Percentiles rank a stretch among this genome's conserved stretches.
Evolutionary conservation across 495 filamentous ascomycete species (phyloP).

Genomic region (Glonium stellatum): DNA sequence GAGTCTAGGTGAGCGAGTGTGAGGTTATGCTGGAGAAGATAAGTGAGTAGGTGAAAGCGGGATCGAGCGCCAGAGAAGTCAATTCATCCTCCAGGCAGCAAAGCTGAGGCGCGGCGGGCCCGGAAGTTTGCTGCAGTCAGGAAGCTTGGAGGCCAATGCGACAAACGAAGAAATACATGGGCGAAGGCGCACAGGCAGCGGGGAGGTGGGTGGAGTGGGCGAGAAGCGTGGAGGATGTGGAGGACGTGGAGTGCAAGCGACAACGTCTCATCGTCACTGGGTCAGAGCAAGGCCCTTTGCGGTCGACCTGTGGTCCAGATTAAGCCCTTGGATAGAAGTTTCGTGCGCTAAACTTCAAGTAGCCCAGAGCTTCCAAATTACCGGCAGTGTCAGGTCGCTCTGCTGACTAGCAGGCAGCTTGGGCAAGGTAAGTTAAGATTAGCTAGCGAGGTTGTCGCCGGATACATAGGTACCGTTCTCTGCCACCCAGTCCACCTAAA

Average conservation of each 20-base stretch:
- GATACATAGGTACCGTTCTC: no score
- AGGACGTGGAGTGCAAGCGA: background rate
- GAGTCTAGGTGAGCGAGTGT: background rate
- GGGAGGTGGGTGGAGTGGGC: no score
- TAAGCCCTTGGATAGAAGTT: background rate
- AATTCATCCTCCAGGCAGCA: constrained; percentile 1
- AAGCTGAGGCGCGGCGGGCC: background rate
- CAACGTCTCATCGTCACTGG: background rate
- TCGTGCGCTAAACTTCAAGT: background rate
- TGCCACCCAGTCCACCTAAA: no score
- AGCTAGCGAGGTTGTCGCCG: no score
- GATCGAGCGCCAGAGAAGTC: background rate
- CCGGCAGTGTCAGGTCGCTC: no score
- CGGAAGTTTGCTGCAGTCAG: background rate
- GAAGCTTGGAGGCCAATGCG: no score
- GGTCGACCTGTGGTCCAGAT: background rate
- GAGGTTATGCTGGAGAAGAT: background rate
- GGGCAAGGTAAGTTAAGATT: no score
- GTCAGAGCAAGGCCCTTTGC: background rate
- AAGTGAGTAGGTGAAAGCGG: background rate
- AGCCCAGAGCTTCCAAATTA: no score
- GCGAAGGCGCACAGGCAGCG: no score
- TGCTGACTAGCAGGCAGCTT: no score
- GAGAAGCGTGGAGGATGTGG: background rate
- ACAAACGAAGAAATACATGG: no score